Conservation (phyloP, 177 flowering plant genomes). For the Vitis hybrid region DNA sequence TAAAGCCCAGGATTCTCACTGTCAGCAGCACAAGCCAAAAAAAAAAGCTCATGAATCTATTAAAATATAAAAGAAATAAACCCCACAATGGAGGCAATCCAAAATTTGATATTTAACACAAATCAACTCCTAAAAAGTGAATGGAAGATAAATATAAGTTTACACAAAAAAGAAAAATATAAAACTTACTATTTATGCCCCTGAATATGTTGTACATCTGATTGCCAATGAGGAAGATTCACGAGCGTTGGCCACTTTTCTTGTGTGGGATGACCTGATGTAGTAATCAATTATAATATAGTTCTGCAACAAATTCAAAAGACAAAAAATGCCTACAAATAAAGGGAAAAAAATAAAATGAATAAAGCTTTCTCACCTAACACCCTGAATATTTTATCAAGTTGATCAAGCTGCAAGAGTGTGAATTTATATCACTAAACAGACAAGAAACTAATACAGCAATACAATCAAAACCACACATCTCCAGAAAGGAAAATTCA, state of each 20-base stretch:
- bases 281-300: neutral
- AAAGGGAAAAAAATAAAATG: neutral
- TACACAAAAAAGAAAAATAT: too few species aligned
- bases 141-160: neutral
- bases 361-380: conserved; percentile 47
- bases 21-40: conserved; percentile 16
- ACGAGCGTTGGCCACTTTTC: conserved; percentile 98
- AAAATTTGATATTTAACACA: neutral
- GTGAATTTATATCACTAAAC: conserved; percentile 16
- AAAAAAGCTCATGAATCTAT: neutral
- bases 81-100: neutral
- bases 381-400: conserved; percentile 96
- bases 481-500: neutral
- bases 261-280: conserved; percentile 84
- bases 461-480: neutral
- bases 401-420: conserved; percentile 85
- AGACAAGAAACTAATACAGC: neutral
- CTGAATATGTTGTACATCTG: conserved; percentile 84
- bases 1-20: conserved; percentile 85
- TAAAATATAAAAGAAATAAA: conserved; percentile 2
- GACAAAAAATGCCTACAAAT: neutral
- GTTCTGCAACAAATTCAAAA: neutral
- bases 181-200: conserved; percentile 71
- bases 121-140: neutral
- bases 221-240: conserved; percentile 89